Base-by-base conservation (phyloP, 2,329 filamentous ascomycete species). In the Madurella fahalii region DNA sequence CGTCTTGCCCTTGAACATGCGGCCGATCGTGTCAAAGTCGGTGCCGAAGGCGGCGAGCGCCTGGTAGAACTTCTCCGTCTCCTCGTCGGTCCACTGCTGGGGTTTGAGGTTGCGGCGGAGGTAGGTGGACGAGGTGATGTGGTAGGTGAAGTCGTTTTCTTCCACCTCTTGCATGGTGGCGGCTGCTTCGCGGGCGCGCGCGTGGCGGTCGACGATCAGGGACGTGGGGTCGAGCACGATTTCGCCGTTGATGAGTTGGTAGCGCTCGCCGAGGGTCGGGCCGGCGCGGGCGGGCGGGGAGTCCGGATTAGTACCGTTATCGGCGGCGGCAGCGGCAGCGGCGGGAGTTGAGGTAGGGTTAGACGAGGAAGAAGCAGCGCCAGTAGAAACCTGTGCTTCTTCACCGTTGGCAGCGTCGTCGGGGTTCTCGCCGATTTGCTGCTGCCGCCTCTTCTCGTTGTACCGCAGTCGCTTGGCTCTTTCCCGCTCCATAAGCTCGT, bases 11-110 rank as follows among this genome's bases (percentile, higher is more conserved):
- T 84, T 81, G 65, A 95, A 92, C 79, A 91, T 84, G 63, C 83
- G 82, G 56, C 82, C 80, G 63, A 95, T 91, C 71, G 89, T 89
- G 67, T 86, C 80, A 66, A 94, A 95, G 67, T 93, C 89, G 1
- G 88, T 93, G 53, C 90, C 90, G 65, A 90, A 92, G 78, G 86
- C 87, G 54, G 77, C 74, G 2, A 95, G 76, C 1, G 83, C 85
- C 30, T 85, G 80, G 74, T 91, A 94, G 72, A 94, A 94, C 43
- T 82, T 76, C 52, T 88, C 85, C 3, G 87, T 93, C 56, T 85
- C 81, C 12, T 82, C 79, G n/a, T 81, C 77, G 47, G 78, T 82
- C 90, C 90, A 95, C 32, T 80, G 76, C 61, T 86, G 83, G 25
- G 81, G 76, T 53, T 84, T 82, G 65, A 83, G 72, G 66, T 88